These are phyloP conservation scores for Eucalyptus sp. DNA, from an alignment of 345 rosid species.

Conservation along the genomic window DNA sequence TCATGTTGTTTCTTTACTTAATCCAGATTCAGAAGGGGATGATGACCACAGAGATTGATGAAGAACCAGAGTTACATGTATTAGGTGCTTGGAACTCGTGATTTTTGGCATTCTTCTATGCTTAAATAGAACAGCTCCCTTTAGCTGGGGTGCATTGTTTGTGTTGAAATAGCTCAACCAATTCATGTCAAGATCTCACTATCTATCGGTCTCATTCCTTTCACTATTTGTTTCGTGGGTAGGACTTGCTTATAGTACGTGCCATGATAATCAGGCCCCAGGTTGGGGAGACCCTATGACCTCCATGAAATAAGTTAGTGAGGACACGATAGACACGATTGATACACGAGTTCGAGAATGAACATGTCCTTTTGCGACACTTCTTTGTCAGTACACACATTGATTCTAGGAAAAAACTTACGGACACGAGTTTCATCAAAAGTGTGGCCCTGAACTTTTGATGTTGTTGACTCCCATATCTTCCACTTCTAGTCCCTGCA, in stretches of 20 bases:
- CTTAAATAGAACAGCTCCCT: neutral
- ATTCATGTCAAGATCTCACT: neutral
- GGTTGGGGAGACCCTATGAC: neutral
- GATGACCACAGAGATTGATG: conserved; percentile 22
- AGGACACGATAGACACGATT: neutral
- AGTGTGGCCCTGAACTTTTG: neutral
- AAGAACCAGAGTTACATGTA: neutral
- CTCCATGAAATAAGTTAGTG: neutral
- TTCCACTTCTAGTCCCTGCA: neutral
- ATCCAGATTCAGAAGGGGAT: conserved; percentile 33
- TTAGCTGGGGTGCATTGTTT: neutral
- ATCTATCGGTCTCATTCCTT: neutral
- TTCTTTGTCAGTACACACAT: neutral
- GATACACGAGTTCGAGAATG: neutral
- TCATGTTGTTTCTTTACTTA: neutral
- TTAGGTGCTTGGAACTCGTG: neutral
- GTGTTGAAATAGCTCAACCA: neutral
- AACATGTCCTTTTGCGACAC: neutral
- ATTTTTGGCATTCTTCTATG: neutral
- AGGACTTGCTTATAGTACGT: neutral
- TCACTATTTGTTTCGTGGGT: neutral
- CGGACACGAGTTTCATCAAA: neutral
- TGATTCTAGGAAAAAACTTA: neutral
- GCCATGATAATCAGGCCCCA: neutral
- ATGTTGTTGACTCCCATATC: neutral